These are phyloP conservation scores for Gaertneriomyces semiglobifer DNA, from an alignment of 192 early-diverging fungal species.

Conservation along the genomic window DNA sequence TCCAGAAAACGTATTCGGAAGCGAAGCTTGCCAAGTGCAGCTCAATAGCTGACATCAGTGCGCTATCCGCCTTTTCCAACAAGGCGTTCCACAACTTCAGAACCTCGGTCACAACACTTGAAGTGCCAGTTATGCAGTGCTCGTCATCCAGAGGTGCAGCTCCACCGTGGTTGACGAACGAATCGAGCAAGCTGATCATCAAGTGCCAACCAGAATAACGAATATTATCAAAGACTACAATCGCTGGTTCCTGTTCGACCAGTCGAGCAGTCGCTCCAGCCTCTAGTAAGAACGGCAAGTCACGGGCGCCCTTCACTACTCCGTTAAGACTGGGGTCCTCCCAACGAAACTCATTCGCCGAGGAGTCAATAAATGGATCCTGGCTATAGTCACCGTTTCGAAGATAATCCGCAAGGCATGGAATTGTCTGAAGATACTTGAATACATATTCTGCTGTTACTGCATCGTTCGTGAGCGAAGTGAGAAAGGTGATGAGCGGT, in stretches of 20 bases:
- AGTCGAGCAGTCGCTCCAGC: constrained; percentile 17
- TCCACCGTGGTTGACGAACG: constrained; percentile 32
- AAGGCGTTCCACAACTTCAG: constrained; percentile 37
- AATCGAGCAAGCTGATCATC: constrained; percentile 37
- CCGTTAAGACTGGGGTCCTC: constrained; percentile 3
- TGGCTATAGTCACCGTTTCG: constrained; percentile 22
- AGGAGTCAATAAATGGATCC: constrained; percentile 8
- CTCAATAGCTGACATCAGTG: constrained; percentile 20
- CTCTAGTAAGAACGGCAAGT: constrained; percentile 13
- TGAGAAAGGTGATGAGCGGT: constrained; percentile 31
- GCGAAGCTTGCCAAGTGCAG: constrained; percentile 24
- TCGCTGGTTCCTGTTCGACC: constrained; percentile 21
- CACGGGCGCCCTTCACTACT: constrained; percentile 24
- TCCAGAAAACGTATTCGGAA: background rate
- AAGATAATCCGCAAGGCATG: constrained; percentile 34
- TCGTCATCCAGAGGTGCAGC: background rate
- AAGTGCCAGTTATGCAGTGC: constrained; percentile 1
- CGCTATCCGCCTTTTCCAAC: constrained; percentile 30
- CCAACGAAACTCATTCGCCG: background rate
- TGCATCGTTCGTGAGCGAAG: constrained; percentile 21
- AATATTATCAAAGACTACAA: constrained; percentile 18
- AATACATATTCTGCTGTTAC: constrained; percentile 34
- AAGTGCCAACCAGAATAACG: constrained; percentile 46
- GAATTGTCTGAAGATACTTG: constrained; percentile 31
- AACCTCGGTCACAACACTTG: constrained; percentile 27